Conservation (phyloP, 805 yeast species). For the Candida ascalaphidarum region DNA sequence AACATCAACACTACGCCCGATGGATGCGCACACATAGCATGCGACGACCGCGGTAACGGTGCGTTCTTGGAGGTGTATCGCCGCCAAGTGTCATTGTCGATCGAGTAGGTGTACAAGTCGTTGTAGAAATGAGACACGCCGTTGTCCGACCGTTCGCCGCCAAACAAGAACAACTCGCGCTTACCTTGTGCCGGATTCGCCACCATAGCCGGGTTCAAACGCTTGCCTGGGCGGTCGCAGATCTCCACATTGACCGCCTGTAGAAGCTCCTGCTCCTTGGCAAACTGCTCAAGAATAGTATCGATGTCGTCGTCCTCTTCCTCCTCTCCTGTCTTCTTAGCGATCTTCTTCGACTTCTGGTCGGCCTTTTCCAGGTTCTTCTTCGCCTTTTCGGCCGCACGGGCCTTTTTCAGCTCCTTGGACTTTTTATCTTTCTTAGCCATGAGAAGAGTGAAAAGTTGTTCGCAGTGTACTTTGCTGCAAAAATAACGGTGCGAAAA, state of each 20-base stretch:
- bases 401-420: conserved; percentile 86
- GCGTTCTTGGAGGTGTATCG: conserved; percentile 70
- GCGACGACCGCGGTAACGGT: conserved; percentile 90
- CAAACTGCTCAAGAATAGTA: conserved; percentile 67
- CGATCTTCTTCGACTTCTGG: conserved; percentile 61
- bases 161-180: conserved; percentile 74
- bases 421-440: conserved; percentile 83
- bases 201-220: conserved; percentile 70
- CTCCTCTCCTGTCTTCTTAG: conserved; percentile 67
- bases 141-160: conserved; percentile 68
- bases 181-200: conserved; percentile 70
- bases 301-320: conserved; percentile 86
- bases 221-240: conserved; percentile 51
- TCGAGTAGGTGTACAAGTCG: conserved; percentile 65
- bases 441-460: too few relatives aligned
- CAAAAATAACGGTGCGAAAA: too few relatives aligned
- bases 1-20: conserved; percentile 78
- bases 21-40: conserved; percentile 89
- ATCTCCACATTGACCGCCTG: conserved; percentile 59
- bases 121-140: conserved; percentile 64
- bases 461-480: too few relatives aligned
- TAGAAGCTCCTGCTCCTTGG: conserved; percentile 71
- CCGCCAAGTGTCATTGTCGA: conserved; percentile 79
- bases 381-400: conserved; percentile 73
- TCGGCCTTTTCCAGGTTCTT: conserved; percentile 73